A percentile compares a stretch with the other conserved stretches of the same genome.
Evolutionary conservation across 352 stramenopile genomes (phyloP).

Genomic region (Pythium pyrilobum): DNA sequence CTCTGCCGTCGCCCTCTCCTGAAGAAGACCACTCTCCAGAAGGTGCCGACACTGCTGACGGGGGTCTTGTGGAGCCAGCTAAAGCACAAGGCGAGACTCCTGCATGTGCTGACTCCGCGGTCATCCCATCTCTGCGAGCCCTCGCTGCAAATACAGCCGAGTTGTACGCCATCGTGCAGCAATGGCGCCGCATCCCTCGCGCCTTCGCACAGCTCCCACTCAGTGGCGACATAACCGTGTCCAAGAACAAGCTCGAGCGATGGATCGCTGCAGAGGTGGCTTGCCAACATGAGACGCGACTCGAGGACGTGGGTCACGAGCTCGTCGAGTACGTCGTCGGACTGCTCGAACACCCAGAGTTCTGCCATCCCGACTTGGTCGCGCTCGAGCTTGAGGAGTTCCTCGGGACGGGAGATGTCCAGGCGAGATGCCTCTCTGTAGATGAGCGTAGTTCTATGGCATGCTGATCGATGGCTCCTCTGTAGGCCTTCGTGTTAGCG

Average conservation of each 20-base stretch:
- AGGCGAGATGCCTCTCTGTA: not conserved
- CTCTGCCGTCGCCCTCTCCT: not conserved
- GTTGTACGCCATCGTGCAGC: constrained; percentile 40
- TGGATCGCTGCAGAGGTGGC: constrained; percentile 46
- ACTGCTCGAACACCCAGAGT: constrained; percentile 65
- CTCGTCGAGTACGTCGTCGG: constrained; percentile 61
- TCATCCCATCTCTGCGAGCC: constrained; percentile 23
- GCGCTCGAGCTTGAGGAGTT: constrained; percentile 68
- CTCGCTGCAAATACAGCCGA: constrained; percentile 21
- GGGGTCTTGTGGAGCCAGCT: constrained; percentile 1
- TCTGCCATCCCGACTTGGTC: constrained; percentile 61
- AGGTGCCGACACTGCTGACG: not conserved
- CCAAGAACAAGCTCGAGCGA: constrained; percentile 21
- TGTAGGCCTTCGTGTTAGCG: constrained; percentile 54
- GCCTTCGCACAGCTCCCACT: constrained; percentile 33
- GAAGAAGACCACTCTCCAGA: not conserved
- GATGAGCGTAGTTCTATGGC: not conserved
- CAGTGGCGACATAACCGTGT: not conserved
- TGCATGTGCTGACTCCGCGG: no score
- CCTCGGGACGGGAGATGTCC: constrained; percentile 22
- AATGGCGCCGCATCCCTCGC: constrained; percentile 46
- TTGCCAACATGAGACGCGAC: constrained; percentile 19
- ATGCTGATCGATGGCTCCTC: not conserved
- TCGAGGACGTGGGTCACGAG: constrained; percentile 40
- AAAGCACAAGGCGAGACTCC: not conserved